Evolutionary conservation across 108 stramenopile genomes (phyloP), one percentile per base, ranked within the genome.

Genomic region (Pseudonitzschia delicatissima): DNA sequence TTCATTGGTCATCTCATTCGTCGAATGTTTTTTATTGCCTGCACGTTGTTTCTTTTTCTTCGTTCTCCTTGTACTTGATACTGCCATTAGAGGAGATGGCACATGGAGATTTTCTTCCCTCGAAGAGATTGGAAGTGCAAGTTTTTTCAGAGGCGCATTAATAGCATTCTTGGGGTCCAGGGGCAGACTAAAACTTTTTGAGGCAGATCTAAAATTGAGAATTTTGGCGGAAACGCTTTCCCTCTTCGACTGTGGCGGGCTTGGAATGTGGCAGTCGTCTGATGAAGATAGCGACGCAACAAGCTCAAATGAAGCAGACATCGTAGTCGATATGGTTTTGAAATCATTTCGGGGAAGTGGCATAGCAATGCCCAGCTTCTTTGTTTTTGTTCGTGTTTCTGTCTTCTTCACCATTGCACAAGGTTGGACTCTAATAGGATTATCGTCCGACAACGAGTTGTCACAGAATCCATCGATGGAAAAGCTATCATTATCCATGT

Each of bases 401-500:
- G 9, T 18, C 2, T 48, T 48, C 20, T 18, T 8, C 20, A n/a
- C 15, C 15, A 15, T 15, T 15, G 45, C 15, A 45, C 23, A 3
- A 23, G 9, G 21, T 48, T 2, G 47, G 47, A 6, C 21, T 21
- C 2, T 17, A 21, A 23, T 48, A 15, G 3, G n/a, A 45, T 45
- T n/a, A 4, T 45, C 45, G 11, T 23, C 20, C 20, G 23, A 21
- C 20, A 23, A 48, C 0, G 4, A 23, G 7, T 55, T n/a, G 31
- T 32, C 21, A 28, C 12, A 29, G 31, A 55, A 55, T 28, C 13
- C 7, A 33, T 55, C 53, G 26, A 55, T 33, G 6, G 53, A 55
- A 55, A 55, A 55, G 15, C 53, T 55, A 55, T 55, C 53, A 28
- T 12, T n/a, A 28, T 33, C 53, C 31, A 55, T 8, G n/a, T n/a